phyloP scores from a whole-genome alignment of 768 basidiomycete species.

The Bullera alba region DNA sequence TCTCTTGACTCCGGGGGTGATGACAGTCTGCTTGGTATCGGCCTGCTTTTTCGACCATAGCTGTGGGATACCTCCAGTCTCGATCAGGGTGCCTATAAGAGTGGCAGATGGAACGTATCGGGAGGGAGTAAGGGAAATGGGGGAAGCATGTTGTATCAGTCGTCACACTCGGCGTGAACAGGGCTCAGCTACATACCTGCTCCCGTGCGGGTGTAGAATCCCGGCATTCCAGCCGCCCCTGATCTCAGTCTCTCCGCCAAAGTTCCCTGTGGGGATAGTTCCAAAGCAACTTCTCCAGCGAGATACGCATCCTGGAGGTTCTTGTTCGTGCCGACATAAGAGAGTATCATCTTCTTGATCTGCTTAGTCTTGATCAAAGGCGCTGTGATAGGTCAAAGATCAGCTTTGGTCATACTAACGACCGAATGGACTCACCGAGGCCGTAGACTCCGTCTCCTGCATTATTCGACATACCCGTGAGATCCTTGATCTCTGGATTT shows the following conservation, averaged over 20 bases:
- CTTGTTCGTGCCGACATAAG: slow-evolving; percentile 42
- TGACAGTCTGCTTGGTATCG: slow-evolving; percentile 27
- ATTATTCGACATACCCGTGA: slow-evolving; percentile 42
- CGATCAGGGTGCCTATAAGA: slow-evolving; percentile 32
- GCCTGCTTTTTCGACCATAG: slow-evolving; percentile 18
- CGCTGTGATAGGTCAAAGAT: slow-evolving; percentile 15
- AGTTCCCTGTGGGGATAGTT: slow-evolving; percentile 40
- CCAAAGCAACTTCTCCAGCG: slow-evolving; percentile 31
- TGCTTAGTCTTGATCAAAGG: slow-evolving; percentile 30
- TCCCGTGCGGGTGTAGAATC: slow-evolving; percentile 38
- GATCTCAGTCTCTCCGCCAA: slow-evolving; percentile 38
- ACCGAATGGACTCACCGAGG: slow-evolving; percentile 23
- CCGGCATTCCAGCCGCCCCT: slow-evolving; percentile 40
- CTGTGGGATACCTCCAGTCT: slow-evolving; percentile 40
- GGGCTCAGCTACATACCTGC: slow-evolving; percentile 17
- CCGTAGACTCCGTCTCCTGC: slow-evolving; percentile 36
- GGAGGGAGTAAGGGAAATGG: neutral
- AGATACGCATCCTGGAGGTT: slow-evolving; percentile 36
- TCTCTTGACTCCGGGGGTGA: slow-evolving; percentile 34
- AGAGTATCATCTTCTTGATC: slow-evolving; percentile 31
- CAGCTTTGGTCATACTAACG: too few species aligned
- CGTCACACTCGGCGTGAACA: neutral
- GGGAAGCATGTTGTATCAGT: neutral
- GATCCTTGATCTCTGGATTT: slow-evolving; percentile 24
- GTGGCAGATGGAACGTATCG: neutral